Conservation (phyloP, 2,329 filamentous ascomycete species). For the Canariomyces notabilis region DNA sequence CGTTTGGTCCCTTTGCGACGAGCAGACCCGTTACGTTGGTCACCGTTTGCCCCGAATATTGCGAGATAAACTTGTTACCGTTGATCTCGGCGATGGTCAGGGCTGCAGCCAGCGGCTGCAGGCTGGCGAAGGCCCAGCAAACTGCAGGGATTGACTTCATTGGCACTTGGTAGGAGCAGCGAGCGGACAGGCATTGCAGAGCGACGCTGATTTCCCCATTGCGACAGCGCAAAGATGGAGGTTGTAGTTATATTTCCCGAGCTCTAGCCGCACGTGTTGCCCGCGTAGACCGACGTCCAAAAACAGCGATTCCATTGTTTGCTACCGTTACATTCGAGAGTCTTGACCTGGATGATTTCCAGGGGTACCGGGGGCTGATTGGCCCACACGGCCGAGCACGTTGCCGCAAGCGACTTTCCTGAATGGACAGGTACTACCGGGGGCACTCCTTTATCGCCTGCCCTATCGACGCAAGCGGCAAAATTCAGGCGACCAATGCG, state of each 20-base stretch:
- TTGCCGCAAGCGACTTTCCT: constrained; percentile 20
- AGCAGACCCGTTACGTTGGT: constrained; percentile 58
- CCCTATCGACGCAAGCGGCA: too few species aligned
- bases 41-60: constrained; percentile 51
- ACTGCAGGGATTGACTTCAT: constrained; percentile 19
- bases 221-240: neutral
- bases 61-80: constrained; percentile 59
- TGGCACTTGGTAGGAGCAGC: neutral
- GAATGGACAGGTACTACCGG: constrained; percentile 21
- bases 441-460: too few species aligned
- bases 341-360: constrained; percentile 7
- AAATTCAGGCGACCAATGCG: too few species aligned
- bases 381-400: constrained; percentile 12
- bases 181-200: neutral
- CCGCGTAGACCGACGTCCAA: too few species aligned
- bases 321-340: constrained; percentile 13
- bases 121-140: constrained; percentile 17
- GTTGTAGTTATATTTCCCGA: too few species aligned
- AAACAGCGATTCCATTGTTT: too few species aligned
- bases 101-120: constrained; percentile 29
- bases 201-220: neutral
- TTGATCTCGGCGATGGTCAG: constrained; percentile 60
- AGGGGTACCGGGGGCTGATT: constrained; percentile 16
- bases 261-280: too few species aligned
- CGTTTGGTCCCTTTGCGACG: constrained; percentile 56